Evolutionary conservation across 2,329 filamentous ascomycete species (phyloP).

Genomic region (Colletotrichum gloeosporioides): DNA sequence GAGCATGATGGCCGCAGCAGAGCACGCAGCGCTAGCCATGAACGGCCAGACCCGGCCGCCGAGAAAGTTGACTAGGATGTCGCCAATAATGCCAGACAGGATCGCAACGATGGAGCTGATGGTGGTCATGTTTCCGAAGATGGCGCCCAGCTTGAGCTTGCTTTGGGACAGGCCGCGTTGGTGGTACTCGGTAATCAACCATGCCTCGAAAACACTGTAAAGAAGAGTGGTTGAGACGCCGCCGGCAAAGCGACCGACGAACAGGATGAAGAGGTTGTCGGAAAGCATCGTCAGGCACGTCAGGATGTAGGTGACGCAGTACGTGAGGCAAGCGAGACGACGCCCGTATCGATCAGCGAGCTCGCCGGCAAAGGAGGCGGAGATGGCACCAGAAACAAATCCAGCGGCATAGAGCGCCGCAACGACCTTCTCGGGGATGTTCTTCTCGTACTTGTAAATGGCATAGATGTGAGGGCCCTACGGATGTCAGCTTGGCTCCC

Average conservation of each 20-base stretch:
- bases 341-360: constrained; percentile 52
- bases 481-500: neutral
- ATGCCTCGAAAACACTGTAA: constrained; percentile 64
- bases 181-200: constrained; percentile 65
- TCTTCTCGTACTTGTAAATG: constrained; percentile 56
- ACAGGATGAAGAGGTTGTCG: constrained; percentile 47
- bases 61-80: constrained; percentile 51
- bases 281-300: constrained; percentile 59
- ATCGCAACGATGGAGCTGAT: constrained; percentile 63
- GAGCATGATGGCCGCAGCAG: constrained; percentile 46
- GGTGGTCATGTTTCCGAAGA: constrained; percentile 59
- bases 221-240: constrained; percentile 62
- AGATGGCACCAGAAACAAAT: constrained; percentile 54
- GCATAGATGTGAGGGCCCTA: constrained; percentile 56
- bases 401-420: constrained; percentile 50
- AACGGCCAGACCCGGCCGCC: constrained; percentile 59
- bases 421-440: constrained; percentile 47
- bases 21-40: constrained; percentile 46
- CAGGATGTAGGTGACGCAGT: constrained; percentile 56
- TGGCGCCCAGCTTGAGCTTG: constrained; percentile 48
- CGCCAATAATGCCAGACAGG: constrained; percentile 54
- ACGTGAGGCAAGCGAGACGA: constrained; percentile 55
- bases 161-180: constrained; percentile 45
- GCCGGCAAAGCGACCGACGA: constrained; percentile 58
- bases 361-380: constrained; percentile 44